Percentiles rank a stretch among this genome's conserved stretches.
These are phyloP conservation scores for Gelatoporia subvermispora DNA, from an alignment of 768 basidiomycete species.

Conservation along the genomic window DNA sequence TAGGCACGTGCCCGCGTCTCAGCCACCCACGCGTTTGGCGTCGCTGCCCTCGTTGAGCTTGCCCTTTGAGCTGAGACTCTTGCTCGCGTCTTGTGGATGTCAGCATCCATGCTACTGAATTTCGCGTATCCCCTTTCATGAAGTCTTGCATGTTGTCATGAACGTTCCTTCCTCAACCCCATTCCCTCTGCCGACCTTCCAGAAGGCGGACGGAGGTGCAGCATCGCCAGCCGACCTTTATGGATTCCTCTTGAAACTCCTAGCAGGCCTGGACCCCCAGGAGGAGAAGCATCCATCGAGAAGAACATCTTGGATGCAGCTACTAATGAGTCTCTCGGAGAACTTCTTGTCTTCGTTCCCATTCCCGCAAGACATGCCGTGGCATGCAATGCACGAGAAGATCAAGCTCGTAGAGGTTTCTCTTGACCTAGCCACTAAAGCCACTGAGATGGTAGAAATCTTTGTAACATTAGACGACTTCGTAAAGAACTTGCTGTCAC, in stretches of 20 bases:
- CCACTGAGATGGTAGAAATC: slow-evolving; percentile 46
- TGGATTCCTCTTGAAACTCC: slow-evolving; percentile 10
- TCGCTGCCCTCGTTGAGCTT: too few relatives aligned
- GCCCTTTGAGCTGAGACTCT: too few relatives aligned
- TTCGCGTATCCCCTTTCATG: too few relatives aligned
- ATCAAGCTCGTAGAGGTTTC: slow-evolving; percentile 49
- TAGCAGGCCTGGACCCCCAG: slow-evolving; percentile 5
- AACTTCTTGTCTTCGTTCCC: slow-evolving; percentile 52
- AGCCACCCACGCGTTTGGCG: too few relatives aligned
- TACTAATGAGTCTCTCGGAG: slow-evolving; percentile 36
- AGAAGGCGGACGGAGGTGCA: slow-evolving; percentile 6
- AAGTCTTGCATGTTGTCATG: background rate
- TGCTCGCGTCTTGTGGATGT: too few relatives aligned
- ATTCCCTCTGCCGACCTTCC: slow-evolving; percentile 17
- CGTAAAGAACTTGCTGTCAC: slow-evolving; percentile 43
- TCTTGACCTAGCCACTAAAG: slow-evolving; percentile 48
- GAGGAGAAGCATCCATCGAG: background rate
- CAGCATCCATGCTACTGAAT: too few relatives aligned
- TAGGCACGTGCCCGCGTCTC: too few relatives aligned
- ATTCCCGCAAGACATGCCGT: slow-evolving; percentile 43
- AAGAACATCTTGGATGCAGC: slow-evolving; percentile 3
- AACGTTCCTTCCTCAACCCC: slow-evolving; percentile 5
- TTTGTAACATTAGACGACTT: slow-evolving; percentile 41
- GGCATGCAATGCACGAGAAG: slow-evolving; percentile 54
- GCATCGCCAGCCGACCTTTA: slow-evolving; percentile 10